Evolutionary conservation across 176 grass and related monocot species (phyloP), one percentile per base, ranked within the genome.

Genomic region (Paspalum vaginatum): DNA sequence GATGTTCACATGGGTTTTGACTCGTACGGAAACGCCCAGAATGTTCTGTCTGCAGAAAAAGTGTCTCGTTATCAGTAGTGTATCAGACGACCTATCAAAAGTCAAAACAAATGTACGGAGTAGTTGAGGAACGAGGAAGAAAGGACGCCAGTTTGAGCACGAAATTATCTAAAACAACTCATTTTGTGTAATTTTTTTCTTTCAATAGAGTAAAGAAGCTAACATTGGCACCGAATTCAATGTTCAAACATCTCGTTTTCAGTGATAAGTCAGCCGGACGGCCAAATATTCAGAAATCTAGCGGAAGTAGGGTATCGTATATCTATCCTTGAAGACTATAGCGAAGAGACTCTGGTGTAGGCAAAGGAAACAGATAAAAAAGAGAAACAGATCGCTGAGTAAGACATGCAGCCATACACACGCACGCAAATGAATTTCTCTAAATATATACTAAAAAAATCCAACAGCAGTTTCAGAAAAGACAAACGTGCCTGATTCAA

Each of bases 221-320:
- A 72, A 16, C n/a, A 20, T 45, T 16, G 61, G 24, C 47, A 50
- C 40, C 32, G 6, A 27, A n/a, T 41, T 39, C 18, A 77, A 88
- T 51, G 8, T 70, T 78, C 13, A 77, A 78, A 49, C 26, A 51
- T 67, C 17, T 74, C 43, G 11, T 66, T 78, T 72, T 78, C 80
- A 18, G 21, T 43, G 25, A 14, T 72, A 48, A 41, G 13, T 44
- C 42, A 59, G 27, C 50, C 11, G 25, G 2, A 54, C 18, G 15
- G 25, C 15, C 15, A 17, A 15, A 60, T 49, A 14, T 22, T 45
- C 8, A 63, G 18, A 76, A 64, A 47, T 70, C 16, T 0, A 32
- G 22, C 17, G 27, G 48, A 59, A 81, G 63, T 65, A 80, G 17
- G 45, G n/a, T n/a, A n/a, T n/a, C n/a, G n/a, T n/a, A 87, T 74